phyloP scores from a whole-genome alignment of 2,329 filamentous ascomycete species.

The Fusarium kyushuense region DNA sequence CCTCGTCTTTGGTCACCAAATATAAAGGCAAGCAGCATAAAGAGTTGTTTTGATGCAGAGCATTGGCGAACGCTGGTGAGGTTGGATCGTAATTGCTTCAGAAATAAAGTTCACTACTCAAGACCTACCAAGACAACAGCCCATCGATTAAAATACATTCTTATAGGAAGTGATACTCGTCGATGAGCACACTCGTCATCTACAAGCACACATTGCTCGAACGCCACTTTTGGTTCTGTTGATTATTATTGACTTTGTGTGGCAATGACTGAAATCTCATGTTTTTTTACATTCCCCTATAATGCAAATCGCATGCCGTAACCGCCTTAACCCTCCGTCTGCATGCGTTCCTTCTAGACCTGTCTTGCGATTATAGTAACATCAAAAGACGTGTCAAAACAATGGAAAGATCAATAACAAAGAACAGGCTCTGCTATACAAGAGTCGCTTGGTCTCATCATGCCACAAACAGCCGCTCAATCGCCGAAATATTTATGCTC shows the following conservation, averaged over 20 bases:
- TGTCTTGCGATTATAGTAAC: slow-evolving; percentile 21
- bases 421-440: slow-evolving; percentile 11
- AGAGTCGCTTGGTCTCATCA: slow-evolving; percentile 7
- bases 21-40: neutral
- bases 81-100: neutral
- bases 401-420: slow-evolving; percentile 5
- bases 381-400: slow-evolving; percentile 21
- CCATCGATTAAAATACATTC: neutral
- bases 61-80: neutral
- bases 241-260: slow-evolving; percentile 36
- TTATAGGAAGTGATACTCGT: neutral
- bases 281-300: slow-evolving; percentile 41
- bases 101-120: neutral
- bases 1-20: neutral
- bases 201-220: neutral
- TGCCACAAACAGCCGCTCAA: slow-evolving; percentile 11
- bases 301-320: slow-evolving; percentile 38
- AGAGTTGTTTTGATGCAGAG: neutral
- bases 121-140: neutral
- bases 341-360: slow-evolving; percentile 34
- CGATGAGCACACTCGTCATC: neutral
- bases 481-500: slow-evolving; percentile 10
- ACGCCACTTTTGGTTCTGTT: neutral
- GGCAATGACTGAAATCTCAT: slow-evolving; percentile 35
- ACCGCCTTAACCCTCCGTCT: slow-evolving; percentile 23